Evolutionary conservation across 139 green algal genomes (phyloP), one percentile per base, ranked within the genome.

Genomic region (Pseudopediastrum boryanum): DNA sequence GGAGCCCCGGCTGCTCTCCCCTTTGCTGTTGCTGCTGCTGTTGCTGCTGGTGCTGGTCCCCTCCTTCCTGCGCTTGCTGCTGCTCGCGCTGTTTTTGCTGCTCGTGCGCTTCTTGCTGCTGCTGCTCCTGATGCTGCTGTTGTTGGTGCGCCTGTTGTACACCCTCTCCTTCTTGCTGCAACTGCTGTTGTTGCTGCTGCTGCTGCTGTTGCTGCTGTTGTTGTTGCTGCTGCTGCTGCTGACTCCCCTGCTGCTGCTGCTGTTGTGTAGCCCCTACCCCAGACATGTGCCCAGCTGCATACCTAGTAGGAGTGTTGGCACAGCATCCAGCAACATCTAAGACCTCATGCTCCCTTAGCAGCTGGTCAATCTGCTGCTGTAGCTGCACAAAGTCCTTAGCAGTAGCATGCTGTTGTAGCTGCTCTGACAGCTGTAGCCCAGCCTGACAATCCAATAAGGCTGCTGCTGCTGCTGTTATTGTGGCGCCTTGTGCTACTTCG

Each of bases 41-140:
- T 21, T 73, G 65, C 23, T 9, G 9, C 65, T 31, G 12, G 19
- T 7, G 38, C 6, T 7, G 41, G 31, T n/a, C 10, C 29, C 41
- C 21, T 50, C 69, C 13, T 65, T 50, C 3, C 46, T 77, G 21
- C n/a, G 63, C 23, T 25, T 50, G 69, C 48, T 77, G 39, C 56
- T 38, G 56, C 56, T 65, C 25, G 25, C 13, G 56, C 25, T 31
- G 13, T n/a, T 19, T 23, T 10, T 19, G 56, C 56, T 65, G 56
- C 56, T 19, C 25, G 25, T 8, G 56, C 56, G 9, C 25, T n/a
- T 19, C 8, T 8, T 65, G 56, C 56, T 65, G 56, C 10, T 19
- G 56, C 10, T 10, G 10, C 56, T 19, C 21, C 9, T 10, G 56
- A 23, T 19, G 56, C 56, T 19, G 56, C 56, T 65, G 21, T n/a